Evolutionary conservation across 2,329 filamentous ascomycete genomes (phyloP).

Genomic region (Colletotrichum limetticola): DNA sequence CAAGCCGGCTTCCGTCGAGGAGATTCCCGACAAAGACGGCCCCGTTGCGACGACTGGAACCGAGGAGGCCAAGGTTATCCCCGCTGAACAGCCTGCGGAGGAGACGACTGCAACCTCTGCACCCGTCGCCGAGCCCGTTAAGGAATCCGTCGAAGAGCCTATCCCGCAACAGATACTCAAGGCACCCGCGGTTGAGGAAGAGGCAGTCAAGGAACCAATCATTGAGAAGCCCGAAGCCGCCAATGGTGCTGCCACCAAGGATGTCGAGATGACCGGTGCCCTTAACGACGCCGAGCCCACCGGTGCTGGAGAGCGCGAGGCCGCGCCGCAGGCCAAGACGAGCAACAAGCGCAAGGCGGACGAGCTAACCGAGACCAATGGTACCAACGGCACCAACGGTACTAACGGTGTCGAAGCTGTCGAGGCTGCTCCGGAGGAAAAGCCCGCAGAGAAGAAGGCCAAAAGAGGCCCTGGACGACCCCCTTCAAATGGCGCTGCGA

Average conservation of each 20-base stretch:
- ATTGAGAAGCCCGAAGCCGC: conserved; percentile 39
- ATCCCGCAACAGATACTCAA: conserved; percentile 39
- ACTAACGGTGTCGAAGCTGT: background rate
- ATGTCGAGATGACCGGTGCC: conserved; percentile 38
- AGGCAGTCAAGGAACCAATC: conserved; percentile 44
- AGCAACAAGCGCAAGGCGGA: conserved; percentile 52
- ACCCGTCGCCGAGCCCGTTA: conserved; percentile 9
- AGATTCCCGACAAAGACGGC: conserved; percentile 26
- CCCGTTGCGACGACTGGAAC: conserved; percentile 40
- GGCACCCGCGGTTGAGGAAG: conserved; percentile 40
- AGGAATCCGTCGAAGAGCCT: conserved; percentile 36
- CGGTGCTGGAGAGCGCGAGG: conserved; percentile 26
- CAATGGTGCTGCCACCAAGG: conserved; percentile 35
- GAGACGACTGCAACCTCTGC: conserved; percentile 18
- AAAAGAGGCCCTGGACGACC: conserved; percentile 37
- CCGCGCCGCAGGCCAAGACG: conserved; percentile 39
- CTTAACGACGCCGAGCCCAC: conserved; percentile 36
- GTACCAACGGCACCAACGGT: conserved; percentile 41
- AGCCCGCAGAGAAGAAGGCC: conserved; percentile 40
- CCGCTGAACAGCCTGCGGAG: conserved; percentile 29
- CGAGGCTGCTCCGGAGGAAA: conserved; percentile 15
- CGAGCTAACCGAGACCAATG: conserved; percentile 39
- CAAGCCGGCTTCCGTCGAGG: conserved; percentile 32
- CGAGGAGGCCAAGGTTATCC: conserved; percentile 38
- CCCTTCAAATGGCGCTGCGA: conserved; percentile 22